Conservation (phyloP, 2,329 filamentous ascomycete genomes). For the Rhynchosporium graminicola region DNA sequence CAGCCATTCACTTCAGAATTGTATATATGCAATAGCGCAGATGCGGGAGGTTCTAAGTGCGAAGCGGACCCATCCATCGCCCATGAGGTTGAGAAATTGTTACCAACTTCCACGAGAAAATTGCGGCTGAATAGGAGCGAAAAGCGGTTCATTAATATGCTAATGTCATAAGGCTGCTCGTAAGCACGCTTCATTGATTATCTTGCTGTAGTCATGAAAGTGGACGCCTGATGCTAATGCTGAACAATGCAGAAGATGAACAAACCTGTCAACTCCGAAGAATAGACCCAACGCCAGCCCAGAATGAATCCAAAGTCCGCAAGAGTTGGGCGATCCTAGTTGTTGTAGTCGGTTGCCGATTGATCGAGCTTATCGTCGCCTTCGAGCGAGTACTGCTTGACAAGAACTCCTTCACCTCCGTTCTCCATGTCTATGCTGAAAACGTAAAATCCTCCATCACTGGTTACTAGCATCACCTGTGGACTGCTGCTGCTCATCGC, state of each 20-base stretch:
- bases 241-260: constrained; percentile 4
- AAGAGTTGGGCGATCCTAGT: constrained; percentile 16
- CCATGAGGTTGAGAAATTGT: neutral
- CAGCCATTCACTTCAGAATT: neutral
- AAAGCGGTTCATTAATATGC: constrained; percentile 11
- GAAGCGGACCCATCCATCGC: neutral
- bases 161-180: constrained; percentile 10
- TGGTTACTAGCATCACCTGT: constrained; percentile 97
- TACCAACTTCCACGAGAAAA: neutral
- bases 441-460: constrained; percentile 91
- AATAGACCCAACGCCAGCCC: constrained; percentile 1
- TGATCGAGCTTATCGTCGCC: constrained; percentile 40
- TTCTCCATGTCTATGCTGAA: constrained; percentile 95
- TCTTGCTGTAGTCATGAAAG: constrained; percentile 5
- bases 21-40: neutral
- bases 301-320: neutral
- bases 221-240: constrained; percentile 18
- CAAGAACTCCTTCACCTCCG: constrained; percentile 86
- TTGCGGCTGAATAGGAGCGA: neutral
- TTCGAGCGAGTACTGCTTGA: constrained; percentile 80
- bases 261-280: neutral
- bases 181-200: neutral
- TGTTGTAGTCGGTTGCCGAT: constrained; percentile 36
- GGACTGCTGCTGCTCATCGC: constrained; percentile 94
- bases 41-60: neutral